A percentile compares a stretch with the other conserved stretches of the same genome.
Conservation (phyloP, 352 stramenopile species). For the Phytophthora constricta region DNA sequence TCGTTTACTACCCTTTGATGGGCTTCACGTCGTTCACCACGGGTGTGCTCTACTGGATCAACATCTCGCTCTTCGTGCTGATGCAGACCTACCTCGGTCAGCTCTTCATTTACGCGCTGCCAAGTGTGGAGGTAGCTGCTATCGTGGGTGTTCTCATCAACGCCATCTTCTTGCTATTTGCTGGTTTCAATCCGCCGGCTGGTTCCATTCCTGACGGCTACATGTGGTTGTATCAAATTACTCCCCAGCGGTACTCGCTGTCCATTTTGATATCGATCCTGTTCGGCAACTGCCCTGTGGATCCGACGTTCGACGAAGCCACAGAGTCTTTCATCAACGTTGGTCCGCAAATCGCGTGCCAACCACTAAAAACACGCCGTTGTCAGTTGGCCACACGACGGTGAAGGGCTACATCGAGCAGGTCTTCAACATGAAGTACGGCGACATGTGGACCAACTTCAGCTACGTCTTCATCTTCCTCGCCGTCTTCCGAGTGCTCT, state of each 20-base stretch:
- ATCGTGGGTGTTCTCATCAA: constrained; percentile 47
- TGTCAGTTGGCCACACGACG: constrained; percentile 20
- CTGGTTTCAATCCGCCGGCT: constrained; percentile 43
- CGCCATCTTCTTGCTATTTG: constrained; percentile 49
- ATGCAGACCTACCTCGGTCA: constrained; percentile 43
- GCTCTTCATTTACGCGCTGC: constrained; percentile 40
- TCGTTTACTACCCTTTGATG: constrained; percentile 55
- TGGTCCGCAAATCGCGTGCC: constrained; percentile 28
- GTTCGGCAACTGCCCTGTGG: constrained; percentile 36
- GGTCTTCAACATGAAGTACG: constrained; percentile 42
- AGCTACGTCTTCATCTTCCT: constrained; percentile 41
- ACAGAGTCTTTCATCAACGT: constrained; percentile 25
- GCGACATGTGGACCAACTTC: constrained; percentile 36
- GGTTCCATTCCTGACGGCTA: constrained; percentile 41
- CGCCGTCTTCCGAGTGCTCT: constrained; percentile 32
- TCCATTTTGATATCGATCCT: constrained; percentile 35
- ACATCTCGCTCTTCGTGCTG: constrained; percentile 42
- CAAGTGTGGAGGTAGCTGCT: constrained; percentile 38
- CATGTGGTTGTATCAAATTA: constrained; percentile 47
- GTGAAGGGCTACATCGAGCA: constrained; percentile 24
- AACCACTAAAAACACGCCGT: constrained; percentile 23
- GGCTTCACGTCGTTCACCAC: constrained; percentile 43
- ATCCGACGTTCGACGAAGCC: constrained; percentile 30
- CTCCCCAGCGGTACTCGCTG: constrained; percentile 40
- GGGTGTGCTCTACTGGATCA: constrained; percentile 50